Conservation (phyloP, 148 eudicot species). For the Rhododendron williamsianum region DNA sequence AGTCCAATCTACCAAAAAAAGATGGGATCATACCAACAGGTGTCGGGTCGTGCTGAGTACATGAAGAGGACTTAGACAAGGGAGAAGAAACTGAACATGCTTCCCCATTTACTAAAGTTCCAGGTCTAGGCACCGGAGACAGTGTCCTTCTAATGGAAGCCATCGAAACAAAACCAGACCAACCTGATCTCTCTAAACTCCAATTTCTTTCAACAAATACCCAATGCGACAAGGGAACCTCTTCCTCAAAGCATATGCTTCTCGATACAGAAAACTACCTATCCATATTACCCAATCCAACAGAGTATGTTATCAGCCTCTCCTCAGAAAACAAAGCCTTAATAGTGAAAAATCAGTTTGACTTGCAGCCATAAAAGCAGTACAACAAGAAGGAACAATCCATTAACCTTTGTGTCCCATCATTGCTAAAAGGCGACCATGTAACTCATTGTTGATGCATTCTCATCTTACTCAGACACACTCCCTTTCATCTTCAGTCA, state of each 20-base stretch:
- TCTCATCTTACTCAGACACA: neutral
- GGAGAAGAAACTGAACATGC: constrained; percentile 64
- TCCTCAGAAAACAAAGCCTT: neutral
- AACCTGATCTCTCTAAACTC: constrained; percentile 15
- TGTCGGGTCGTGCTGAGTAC: constrained; percentile 31
- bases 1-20: constrained; percentile 37
- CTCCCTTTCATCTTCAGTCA: neutral
- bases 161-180: constrained; percentile 24
- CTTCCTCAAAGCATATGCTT: neutral
- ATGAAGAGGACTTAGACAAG: constrained; percentile 60
- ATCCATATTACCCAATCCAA: neutral
- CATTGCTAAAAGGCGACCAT: neutral
- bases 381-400: neutral
- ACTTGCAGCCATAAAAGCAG: neutral
- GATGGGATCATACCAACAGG: constrained; percentile 34
- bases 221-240: neutral
- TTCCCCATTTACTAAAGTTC: constrained; percentile 47
- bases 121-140: constrained; percentile 71
- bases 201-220: neutral
- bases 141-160: constrained; percentile 73
- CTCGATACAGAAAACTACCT: neutral
- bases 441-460: neutral
- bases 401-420: neutral
- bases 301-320: neutral
- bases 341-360: neutral